Evolutionary conservation across 2,329 filamentous ascomycete genomes (phyloP), one percentile per base, ranked within the genome.

Genomic region (Elsinoe batatas): DNA sequence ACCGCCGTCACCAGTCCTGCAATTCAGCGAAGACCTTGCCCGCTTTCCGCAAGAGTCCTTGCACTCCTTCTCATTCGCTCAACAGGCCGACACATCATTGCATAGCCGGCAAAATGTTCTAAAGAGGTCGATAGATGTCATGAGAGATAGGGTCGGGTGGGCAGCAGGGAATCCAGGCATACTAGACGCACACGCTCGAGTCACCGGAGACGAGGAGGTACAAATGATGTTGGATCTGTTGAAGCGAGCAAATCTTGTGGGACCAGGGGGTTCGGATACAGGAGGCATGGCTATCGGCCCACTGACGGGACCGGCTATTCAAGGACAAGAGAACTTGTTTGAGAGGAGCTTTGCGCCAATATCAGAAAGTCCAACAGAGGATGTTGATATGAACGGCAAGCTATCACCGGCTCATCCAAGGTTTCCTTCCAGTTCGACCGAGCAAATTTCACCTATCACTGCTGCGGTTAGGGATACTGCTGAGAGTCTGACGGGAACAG

Each of bases 1-100:
- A 5, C 83, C 85, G 20, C 75, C 78, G 17, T 90, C 89, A 18
- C 88, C 89, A 20, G 81, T 74, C 5, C 65, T 87, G 40, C 74
- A 81, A 59, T 89, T 90, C 66, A 80, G 83, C 65, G 93, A 97
- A 74, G 93, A 98, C 67, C 80, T 98, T 44, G 85, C 84, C 44
- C 85, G 91, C 51, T 98, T 98, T 68, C 91, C 93, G 1, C 89
- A 88, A 63, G 93, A 98, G 68, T 98, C 93, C 5, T 76, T 98
- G 46, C 93, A 98, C 71, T 98, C 93, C 1, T 98, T 98, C 73
- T 97, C 91, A 11, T 98, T 98, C 70, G 89, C 93, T 38, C 88
- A 95, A 63, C 91, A 95, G 71, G 91, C 91, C 2, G 91, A 95
- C 66, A 91, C 97, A 60, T 83, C 89, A 60, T 78, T 97, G 56